phyloP scores from a whole-genome alignment of 139 green algal genomes.

The Haematococcus sp. region DNA sequence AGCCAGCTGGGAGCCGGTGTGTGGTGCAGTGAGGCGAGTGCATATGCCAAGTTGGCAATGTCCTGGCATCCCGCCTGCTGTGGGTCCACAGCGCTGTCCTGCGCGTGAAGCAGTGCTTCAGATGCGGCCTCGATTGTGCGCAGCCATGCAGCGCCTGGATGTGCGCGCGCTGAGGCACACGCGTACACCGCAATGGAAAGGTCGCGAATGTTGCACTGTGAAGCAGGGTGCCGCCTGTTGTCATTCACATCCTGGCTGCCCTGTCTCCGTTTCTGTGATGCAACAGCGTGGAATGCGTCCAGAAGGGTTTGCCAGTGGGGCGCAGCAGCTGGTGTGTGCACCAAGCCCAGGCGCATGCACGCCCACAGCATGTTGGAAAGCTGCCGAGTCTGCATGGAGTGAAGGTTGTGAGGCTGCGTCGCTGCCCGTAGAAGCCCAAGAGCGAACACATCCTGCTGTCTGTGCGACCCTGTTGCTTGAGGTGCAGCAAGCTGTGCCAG shows the following conservation, averaged over 20 bases:
- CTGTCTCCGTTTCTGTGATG: too few species aligned
- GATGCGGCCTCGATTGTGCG: background rate
- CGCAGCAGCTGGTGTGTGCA: background rate
- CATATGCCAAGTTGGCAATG: background rate
- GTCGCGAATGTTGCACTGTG: background rate
- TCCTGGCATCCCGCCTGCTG: background rate
- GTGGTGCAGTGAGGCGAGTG: background rate
- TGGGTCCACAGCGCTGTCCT: background rate
- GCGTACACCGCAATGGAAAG: background rate
- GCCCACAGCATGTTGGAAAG: slow-evolving; percentile 6
- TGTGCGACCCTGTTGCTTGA: background rate
- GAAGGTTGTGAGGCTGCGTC: background rate
- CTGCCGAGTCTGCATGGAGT: background rate
- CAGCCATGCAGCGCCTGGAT: background rate
- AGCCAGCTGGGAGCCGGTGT: background rate
- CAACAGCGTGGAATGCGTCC: background rate
- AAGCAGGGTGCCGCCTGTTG: too few species aligned
- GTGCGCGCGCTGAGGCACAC: background rate
- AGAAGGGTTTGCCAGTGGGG: background rate
- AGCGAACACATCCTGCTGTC: background rate
- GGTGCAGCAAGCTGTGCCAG: background rate
- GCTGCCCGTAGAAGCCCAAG: background rate
- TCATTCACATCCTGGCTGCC: too few species aligned
- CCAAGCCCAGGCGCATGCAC: background rate
- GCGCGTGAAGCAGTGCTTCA: background rate